Evolutionary conservation across 2,329 filamentous ascomycete genomes (phyloP).

Genomic region (Aureobasidium mangrovei): DNA sequence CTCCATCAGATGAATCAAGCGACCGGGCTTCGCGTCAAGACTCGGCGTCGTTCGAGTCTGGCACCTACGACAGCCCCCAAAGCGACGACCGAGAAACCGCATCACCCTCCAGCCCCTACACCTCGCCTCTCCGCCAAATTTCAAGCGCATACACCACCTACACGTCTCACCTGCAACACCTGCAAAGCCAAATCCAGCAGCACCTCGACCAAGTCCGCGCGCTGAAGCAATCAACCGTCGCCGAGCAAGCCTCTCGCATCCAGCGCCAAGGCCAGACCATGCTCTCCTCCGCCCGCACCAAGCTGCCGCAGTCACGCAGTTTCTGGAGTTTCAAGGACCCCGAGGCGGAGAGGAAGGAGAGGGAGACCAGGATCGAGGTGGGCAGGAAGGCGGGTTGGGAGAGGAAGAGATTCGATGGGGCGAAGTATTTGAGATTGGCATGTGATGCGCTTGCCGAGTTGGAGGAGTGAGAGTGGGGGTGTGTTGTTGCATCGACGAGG

Average conservation of each 20-base stretch:
- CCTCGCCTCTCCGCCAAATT: neutral
- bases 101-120: neutral
- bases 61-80: neutral
- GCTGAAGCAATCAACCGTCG: slow-evolving; percentile 17
- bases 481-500: no score
- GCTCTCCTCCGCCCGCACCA: neutral
- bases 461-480: neutral
- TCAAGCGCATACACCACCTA: neutral
- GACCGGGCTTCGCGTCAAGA: neutral
- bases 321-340: slow-evolving; percentile 18
- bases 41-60: neutral
- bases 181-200: slow-evolving; percentile 26
- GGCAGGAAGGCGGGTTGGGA: slow-evolving; percentile 23
- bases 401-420: slow-evolving; percentile 22
- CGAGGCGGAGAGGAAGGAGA: slow-evolving; percentile 21
- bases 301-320: slow-evolving; percentile 15
- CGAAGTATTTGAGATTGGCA: slow-evolving; percentile 21
- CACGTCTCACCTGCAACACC: slow-evolving; percentile 19
- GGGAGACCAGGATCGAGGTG: slow-evolving; percentile 21
- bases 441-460: slow-evolving; percentile 25
- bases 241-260: slow-evolving; percentile 16
- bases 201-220: slow-evolving; percentile 28
- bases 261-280: neutral
- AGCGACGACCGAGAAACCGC: neutral
- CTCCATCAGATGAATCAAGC: neutral